Percentiles rank a stretch among this genome's conserved stretches.
phyloP scores from a whole-genome alignment of 179 eudicot genomes.

The Vitellaria paradoxa region DNA sequence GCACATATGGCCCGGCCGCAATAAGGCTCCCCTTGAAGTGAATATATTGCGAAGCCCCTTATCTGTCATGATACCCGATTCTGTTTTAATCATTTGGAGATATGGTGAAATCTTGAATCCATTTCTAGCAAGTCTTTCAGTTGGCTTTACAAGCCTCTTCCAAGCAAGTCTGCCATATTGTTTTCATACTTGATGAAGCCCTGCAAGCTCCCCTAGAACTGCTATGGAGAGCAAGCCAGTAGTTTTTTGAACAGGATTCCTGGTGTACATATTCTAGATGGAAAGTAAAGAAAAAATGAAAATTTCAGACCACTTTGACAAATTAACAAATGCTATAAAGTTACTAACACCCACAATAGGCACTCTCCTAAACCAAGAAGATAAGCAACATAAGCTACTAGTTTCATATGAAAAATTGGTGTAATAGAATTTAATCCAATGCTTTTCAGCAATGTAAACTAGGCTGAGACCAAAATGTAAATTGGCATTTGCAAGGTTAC shows the following conservation, averaged over 20 bases:
- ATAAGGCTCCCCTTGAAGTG: constrained; percentile 27
- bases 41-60: constrained; percentile 26
- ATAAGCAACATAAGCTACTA: neutral
- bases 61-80: constrained; percentile 24
- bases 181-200: constrained; percentile 36
- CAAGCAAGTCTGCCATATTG: constrained; percentile 34
- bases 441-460: too few species aligned
- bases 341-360: neutral
- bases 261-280: constrained; percentile 32
- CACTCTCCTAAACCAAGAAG: neutral
- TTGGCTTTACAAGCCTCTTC: constrained; percentile 33
- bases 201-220: constrained; percentile 36
- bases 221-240: constrained; percentile 34
- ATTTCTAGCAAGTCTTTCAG: constrained; percentile 24
- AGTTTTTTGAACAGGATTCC: constrained; percentile 22
- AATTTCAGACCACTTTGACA: neutral
- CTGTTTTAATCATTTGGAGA: constrained; percentile 23
- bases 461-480: too few species aligned
- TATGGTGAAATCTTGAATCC: constrained; percentile 36
- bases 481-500: too few species aligned
- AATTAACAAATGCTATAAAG: neutral
- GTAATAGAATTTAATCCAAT: neutral
- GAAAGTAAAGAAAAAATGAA: neutral
- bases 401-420: neutral
- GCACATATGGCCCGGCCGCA: constrained; percentile 27